A percentile compares a stretch with the other conserved stretches of the same genome.
Conservation (phyloP, 176 grass and related monocot species). For the Carex myosuroides region DNA sequence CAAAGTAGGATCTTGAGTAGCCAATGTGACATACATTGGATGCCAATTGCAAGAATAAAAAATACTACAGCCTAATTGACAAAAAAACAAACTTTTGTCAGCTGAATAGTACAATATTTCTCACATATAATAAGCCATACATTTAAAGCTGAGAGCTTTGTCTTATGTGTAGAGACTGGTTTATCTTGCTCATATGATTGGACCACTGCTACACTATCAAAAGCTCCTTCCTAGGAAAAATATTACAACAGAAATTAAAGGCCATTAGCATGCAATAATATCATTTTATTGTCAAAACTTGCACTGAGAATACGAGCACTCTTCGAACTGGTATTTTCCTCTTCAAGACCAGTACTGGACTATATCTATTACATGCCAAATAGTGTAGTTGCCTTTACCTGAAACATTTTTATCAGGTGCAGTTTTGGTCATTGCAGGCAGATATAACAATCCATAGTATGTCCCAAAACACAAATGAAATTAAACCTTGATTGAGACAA, state of each 20-base stretch:
- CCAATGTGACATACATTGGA: not conserved
- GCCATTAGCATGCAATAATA: not conserved
- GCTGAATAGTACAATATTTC: not conserved
- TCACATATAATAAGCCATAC: constrained; percentile 31
- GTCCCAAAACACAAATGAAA: not conserved
- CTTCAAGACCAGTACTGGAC: not conserved
- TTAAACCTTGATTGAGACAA: constrained; percentile 10
- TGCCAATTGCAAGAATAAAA: not conserved
- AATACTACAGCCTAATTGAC: not conserved
- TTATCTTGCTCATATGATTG: constrained; percentile 87
- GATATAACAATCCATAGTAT: not conserved
- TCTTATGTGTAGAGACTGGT: constrained; percentile 64
- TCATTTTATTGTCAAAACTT: not conserved
- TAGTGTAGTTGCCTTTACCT: not conserved
- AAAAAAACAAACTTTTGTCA: not conserved
- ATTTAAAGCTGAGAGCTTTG: constrained; percentile 69
- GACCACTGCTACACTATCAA: constrained; percentile 72
- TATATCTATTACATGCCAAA: not conserved
- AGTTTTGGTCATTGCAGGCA: not conserved
- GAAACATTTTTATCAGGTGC: not conserved
- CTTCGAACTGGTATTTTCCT: not conserved
- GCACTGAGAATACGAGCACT: not conserved
- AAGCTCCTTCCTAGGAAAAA: constrained; percentile 52
- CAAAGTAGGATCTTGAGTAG: not conserved
- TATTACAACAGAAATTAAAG: not conserved